Base-by-base conservation (phyloP, 2,329 filamentous ascomycete species). In the Sphaerulina populicola region DNA sequence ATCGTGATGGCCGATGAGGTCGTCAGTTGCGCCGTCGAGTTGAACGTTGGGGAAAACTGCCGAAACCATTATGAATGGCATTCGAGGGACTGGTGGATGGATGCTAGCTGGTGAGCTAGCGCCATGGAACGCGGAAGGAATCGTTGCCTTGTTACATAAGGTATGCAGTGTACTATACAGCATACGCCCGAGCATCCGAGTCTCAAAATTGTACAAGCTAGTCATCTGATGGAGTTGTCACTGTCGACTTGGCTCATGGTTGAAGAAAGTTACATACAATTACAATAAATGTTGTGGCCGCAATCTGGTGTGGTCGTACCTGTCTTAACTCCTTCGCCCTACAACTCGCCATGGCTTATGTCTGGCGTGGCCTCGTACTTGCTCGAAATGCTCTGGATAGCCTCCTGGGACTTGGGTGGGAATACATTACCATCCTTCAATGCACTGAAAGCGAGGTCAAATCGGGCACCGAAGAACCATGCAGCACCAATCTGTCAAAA, bases 401-500 rank as follows among this genome's bases (percentile, higher is more conserved):
- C 52, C n/a, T 47, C 52, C 14, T 49, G 31, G 18, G 45, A 44
- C 29, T 60, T 60, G 31, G 56, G 54, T 39, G 52, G 56, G 39
- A 51, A 53, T 45, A 51, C 45, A 31, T 55, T 76, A 54, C 74
- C 75, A 11, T 71, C 67, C 51, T 59, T 75, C 57, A 86, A 60
- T 60, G 83, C 74, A 42, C 74, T 63, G 60, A 78, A 76, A 7
- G 83, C 79, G 54, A 85, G 72, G 67, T 94, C 88, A 69, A 95
- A 93, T 51, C 85, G 79, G 29, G 89, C 89, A 51, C 91, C 90
- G 57, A 90, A 76, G 45, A 85, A 71, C 79, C 82, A 95, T 8
- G 91, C 91, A 36, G 79, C 71, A 48, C 81, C 81, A 59, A 95
- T 72, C 90, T 96, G 61, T 37, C n/a, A 21, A 11, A 23, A 37